Evolutionary conservation across 257 asterid species (phyloP).

Genomic region (Vinca minor): DNA sequence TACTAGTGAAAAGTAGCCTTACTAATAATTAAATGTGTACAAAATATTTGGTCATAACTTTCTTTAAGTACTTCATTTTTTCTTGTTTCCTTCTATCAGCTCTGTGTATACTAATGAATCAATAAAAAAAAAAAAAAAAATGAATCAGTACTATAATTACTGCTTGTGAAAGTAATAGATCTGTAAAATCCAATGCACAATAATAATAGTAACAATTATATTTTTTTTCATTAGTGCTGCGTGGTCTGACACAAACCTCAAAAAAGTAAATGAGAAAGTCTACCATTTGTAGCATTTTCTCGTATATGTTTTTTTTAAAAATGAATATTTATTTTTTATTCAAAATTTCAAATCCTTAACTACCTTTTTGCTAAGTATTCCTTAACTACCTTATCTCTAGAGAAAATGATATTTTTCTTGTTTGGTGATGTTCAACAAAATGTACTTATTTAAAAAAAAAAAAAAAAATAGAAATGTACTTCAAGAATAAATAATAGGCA

Average conservation of each 20-base stretch:
- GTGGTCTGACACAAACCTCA: neutral
- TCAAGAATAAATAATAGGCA: neutral
- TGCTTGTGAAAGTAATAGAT: neutral
- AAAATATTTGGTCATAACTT: too few species aligned
- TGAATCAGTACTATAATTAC: neutral
- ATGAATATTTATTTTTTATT: too few species aligned
- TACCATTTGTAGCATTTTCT: neutral
- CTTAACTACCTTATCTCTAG: too few species aligned
- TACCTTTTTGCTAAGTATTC: too few species aligned
- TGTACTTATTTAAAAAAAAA: too few species aligned
- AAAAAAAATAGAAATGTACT: too few species aligned
- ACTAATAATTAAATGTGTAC: too few species aligned
- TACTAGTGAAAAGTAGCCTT: too few species aligned
- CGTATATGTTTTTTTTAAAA: too few species aligned
- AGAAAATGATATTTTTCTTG: too few species aligned
- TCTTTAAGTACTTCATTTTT: too few species aligned
- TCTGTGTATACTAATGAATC: neutral
- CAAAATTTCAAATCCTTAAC: too few species aligned
- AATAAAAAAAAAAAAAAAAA: neutral
- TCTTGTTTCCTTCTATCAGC: neutral
- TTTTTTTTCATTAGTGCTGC: neutral
- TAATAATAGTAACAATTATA: neutral
- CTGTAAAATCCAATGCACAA: neutral
- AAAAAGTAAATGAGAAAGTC: neutral
- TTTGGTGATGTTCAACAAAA: neutral